phyloP scores from a whole-genome alignment of 139 green algal species.

The Chlamydomonas sp. region DNA sequence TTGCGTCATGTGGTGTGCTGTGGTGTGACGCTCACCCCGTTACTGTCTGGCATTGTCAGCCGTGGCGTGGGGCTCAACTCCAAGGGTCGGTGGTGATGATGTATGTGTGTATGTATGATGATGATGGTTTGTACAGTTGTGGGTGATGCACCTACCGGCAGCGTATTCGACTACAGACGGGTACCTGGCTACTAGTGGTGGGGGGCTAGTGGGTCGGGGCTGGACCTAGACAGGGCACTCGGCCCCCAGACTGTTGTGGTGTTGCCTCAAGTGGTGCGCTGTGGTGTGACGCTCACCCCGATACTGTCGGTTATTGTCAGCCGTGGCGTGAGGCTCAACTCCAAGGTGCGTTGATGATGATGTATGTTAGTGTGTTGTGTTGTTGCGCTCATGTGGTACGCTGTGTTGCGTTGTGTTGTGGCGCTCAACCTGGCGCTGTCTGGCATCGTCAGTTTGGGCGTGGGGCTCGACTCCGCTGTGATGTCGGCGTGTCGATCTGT shows the following conservation, averaged over 20 bases:
- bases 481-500: too few relatives aligned
- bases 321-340: slow-evolving; percentile 60
- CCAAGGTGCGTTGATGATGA: slow-evolving; percentile 46
- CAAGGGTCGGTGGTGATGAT: too few relatives aligned
- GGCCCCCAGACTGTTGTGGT: too few relatives aligned
- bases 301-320: slow-evolving; percentile 29
- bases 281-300: slow-evolving; percentile 27
- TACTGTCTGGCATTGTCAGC: background rate
- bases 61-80: background rate
- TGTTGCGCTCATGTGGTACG: background rate
- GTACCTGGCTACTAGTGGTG: too few relatives aligned
- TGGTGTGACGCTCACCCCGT: slow-evolving; percentile 3
- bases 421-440: slow-evolving; percentile 3
- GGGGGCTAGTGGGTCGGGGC: too few relatives aligned
- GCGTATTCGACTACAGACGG: too few relatives aligned
- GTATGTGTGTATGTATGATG: too few relatives aligned
- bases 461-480: background rate
- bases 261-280: too few relatives aligned
- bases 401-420: background rate
- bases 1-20: background rate
- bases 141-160: too few relatives aligned
- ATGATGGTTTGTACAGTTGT: too few relatives aligned
- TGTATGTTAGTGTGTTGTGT: too few relatives aligned
- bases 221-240: too few relatives aligned
- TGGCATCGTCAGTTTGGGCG: background rate